A percentile compares a stretch with the other conserved stretches of the same genome.
Conservation (phyloP, 2,329 filamentous ascomycete species). For the Botrytis galanthina region DNA sequence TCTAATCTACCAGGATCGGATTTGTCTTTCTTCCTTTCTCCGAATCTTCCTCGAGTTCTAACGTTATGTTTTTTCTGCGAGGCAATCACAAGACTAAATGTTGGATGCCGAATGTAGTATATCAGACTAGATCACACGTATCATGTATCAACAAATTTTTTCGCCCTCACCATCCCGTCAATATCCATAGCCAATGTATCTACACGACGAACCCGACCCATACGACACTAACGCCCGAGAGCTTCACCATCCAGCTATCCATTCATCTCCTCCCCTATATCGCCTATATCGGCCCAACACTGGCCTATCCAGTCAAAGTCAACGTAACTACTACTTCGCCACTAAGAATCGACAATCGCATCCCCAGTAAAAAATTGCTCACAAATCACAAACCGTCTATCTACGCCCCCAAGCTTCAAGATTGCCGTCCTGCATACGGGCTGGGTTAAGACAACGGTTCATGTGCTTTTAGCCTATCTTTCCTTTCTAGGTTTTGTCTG, state of each 20-base stretch:
- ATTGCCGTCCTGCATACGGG: conserved; percentile 12
- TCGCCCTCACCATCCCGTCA: not conserved
- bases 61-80: not conserved
- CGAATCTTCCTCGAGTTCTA: not conserved
- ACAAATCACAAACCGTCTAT: conserved; percentile 16
- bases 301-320: not conserved
- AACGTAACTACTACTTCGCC: not conserved
- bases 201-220: not conserved
- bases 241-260: not conserved
- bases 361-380: not conserved
- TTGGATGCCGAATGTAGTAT: not conserved
- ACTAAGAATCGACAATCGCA: not conserved
- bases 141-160: not conserved
- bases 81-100: not conserved
- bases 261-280: not conserved
- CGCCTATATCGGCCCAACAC: not conserved
- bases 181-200: not conserved
- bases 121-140: not conserved
- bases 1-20: not conserved
- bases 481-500: not conserved
- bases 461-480: not conserved
- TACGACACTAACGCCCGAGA: not conserved
- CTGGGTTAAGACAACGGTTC: conserved; percentile 14
- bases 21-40: not conserved
- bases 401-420: not conserved